These are phyloP conservation scores for Penicillium herquei DNA, from an alignment of 495 filamentous ascomycete genomes.

Conservation along the genomic window DNA sequence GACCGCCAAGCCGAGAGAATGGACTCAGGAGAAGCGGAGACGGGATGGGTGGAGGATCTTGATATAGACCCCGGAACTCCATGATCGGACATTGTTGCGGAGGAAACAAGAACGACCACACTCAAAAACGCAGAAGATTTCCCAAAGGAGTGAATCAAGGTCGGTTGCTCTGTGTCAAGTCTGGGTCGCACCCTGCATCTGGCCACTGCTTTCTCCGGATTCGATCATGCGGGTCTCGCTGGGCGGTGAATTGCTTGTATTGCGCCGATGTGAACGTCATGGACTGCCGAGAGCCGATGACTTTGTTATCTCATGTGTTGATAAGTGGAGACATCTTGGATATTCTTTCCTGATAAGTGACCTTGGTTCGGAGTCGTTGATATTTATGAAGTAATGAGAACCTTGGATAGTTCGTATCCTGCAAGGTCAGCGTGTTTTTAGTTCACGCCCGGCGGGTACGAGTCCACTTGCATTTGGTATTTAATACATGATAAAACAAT, in stretches of 20 bases:
- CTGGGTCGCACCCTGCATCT: constrained; percentile 11
- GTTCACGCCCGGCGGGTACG: no score
- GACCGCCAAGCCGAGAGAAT: constrained; percentile 8
- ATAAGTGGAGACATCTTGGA: not conserved
- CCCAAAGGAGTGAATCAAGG: constrained; percentile 1
- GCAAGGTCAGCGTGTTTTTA: no score
- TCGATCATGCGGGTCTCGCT: constrained; percentile 7
- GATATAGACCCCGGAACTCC: constrained; percentile 11
- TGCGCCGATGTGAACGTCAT: constrained; percentile 20
- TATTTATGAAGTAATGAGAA: no score
- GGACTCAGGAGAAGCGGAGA: constrained; percentile 14
- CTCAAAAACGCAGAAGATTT: not conserved
- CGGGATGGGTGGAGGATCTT: constrained; percentile 3
- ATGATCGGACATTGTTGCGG: constrained; percentile 13
- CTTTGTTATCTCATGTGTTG: not conserved
- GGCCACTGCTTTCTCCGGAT: constrained; percentile 15
- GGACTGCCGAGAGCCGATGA: constrained; percentile 10
- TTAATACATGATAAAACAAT: not conserved
- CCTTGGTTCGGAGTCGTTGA: no score
- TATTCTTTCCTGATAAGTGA: not conserved
- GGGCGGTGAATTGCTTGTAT: constrained; percentile 4
- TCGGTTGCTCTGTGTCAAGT: not conserved
- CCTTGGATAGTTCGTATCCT: not conserved
- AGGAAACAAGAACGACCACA: not conserved
- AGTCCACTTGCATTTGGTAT: not conserved